These are phyloP conservation scores for Pseudogymnoascus sp. DNA, from an alignment of 2,329 filamentous ascomycete genomes.

Conservation along the genomic window DNA sequence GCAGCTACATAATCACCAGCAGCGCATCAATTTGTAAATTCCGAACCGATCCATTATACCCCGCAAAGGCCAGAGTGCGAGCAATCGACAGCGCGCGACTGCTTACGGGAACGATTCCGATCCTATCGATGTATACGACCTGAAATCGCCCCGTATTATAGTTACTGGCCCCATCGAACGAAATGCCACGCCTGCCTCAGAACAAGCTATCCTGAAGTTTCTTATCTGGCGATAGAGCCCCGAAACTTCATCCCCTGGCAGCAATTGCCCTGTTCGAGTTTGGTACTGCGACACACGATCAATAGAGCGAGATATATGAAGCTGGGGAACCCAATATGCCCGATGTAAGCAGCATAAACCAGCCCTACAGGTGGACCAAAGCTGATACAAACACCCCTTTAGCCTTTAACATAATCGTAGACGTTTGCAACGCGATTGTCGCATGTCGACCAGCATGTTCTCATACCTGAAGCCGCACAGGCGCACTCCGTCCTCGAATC, in stretches of 20 bases:
- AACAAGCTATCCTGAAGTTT: constrained; percentile 1
- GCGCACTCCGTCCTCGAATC: constrained; percentile 24
- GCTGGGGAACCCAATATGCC: constrained; percentile 1
- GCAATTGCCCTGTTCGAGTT: not conserved
- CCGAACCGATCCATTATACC: not conserved
- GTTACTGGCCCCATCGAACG: not conserved
- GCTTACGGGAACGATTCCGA: not conserved
- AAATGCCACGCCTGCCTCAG: not conserved
- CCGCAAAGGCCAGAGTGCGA: not conserved
- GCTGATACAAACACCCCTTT: not conserved
- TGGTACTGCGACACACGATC: not conserved
- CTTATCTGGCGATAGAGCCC: not conserved
- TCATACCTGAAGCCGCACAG: constrained; percentile 28
- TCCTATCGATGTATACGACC: not conserved
- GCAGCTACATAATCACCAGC: not conserved
- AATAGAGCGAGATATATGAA: not conserved
- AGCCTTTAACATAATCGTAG: not conserved
- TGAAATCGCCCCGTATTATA: not conserved
- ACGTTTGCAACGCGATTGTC: constrained; percentile 4
- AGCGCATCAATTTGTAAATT: not conserved
- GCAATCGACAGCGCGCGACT: constrained; percentile 5
- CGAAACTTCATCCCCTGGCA: not conserved
- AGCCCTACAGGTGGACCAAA: not conserved
- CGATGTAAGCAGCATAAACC: not conserved
- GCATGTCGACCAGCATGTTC: constrained; percentile 22